These are phyloP conservation scores for Trametes polyzona DNA, from an alignment of 1,284 basidiomycete genomes.

Conservation along the genomic window DNA sequence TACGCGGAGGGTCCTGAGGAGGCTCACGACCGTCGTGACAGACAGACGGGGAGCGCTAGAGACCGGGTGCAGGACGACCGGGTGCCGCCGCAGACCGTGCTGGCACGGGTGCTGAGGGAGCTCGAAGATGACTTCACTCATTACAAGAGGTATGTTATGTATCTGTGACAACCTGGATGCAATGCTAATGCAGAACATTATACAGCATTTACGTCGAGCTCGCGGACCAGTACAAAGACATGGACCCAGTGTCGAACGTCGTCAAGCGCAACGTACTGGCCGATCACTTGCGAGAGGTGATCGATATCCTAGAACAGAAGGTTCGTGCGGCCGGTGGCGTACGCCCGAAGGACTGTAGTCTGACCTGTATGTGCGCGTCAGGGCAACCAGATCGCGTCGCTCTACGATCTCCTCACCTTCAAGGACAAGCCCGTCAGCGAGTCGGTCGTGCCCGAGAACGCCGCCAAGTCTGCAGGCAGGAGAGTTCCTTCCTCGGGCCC, in stretches of 20 bases:
- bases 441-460: conserved; percentile 35
- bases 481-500: conserved; percentile 4
- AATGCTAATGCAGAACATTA: conserved; percentile 12
- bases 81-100: conserved; percentile 82
- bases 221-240: conserved; percentile 86
- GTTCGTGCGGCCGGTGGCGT: too few species aligned
- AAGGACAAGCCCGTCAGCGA: conserved; percentile 61
- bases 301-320: conserved; percentile 88
- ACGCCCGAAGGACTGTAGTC: neutral
- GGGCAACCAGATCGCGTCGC: conserved; percentile 87
- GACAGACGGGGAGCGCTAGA: conserved; percentile 29
- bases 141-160: conserved; percentile 71
- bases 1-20: conserved; percentile 52
- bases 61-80: conserved; percentile 34
- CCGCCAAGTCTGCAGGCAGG: neutral
- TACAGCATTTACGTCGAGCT: conserved; percentile 85
- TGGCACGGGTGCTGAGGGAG: conserved; percentile 78
- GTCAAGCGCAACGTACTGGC: conserved; percentile 82
- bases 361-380: conserved; percentile 33
- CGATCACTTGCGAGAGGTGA: conserved; percentile 85
- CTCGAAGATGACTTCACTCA: conserved; percentile 90
- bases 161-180: neutral
- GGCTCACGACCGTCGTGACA: conserved; percentile 17
- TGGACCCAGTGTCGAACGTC: conserved; percentile 82
- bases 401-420: conserved; percentile 80